Base-by-base conservation (phyloP, 1,139 yeast species). In the Taphrina communis region DNA sequence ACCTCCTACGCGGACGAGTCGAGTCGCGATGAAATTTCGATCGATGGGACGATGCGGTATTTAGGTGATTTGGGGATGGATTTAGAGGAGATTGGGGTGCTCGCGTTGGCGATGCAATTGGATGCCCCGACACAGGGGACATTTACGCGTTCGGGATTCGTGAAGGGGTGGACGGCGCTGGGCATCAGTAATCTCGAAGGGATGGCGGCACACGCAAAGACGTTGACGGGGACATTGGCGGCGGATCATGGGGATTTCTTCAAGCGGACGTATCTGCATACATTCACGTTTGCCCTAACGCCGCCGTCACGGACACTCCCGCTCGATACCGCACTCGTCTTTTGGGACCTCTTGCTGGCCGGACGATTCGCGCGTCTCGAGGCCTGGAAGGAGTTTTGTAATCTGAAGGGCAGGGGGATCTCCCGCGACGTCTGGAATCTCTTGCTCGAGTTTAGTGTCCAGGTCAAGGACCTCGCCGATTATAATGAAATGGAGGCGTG, bases 401-500 rank as follows among this genome's bases (percentile, higher is more conserved):
- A 73, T 42, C 76, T 74, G 35, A 82, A 77, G 63, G 81, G 81
- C 74, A 63, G 62, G 11, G 81, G 81, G 60, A 78, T 93, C 44
- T 84, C 89, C 8, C 84, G 79, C 71, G 99, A 93, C 75, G 85
- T 88, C 48, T 93, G 97, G 97, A 83, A 85, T 71, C 92, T 93
- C 97, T 80, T 89, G 69, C 83, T 84, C 71, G 85, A 86, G 71
- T 91, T 93, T 75, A 80, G 89, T 66, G 65, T 60, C 44, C 55
- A 39, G 14, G 66, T 70, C 31, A 58, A 68, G 41, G 69, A 70
- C 4, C 50, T 73, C 31, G 66, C 39, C 9, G 80, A 78, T 2
- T 92, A 91, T 77, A 93, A 89, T 74, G 95, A 88, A 73, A 92
- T 89, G 58, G 80, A 75, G 1, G 89, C 97, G 0, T 93, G 98